Conservation (phyloP, 2,329 filamentous ascomycete genomes). For the Botrytis hyacinthi region DNA sequence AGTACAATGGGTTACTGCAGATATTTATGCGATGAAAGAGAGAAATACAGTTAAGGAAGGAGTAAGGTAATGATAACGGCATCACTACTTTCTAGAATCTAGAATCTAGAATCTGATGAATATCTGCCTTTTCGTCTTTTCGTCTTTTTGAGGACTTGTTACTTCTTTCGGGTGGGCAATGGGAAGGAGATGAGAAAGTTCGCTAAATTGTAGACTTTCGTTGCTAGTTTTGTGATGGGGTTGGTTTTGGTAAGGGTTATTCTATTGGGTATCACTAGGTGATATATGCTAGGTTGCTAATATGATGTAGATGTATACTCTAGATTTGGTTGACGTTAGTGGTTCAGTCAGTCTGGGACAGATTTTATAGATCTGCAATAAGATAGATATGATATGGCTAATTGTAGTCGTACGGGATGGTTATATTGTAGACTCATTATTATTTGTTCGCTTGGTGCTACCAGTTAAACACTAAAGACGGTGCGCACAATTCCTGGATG, state of each 20-base stretch:
- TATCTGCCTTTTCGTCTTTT: background rate
- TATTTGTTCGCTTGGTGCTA: background rate
- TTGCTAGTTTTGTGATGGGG: background rate
- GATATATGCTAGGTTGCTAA: no score
- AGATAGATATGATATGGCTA: background rate
- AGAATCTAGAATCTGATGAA: background rate
- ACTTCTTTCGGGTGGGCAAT: background rate
- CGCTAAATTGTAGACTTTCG: background rate
- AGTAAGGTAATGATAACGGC: background rate
- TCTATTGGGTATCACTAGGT: no score
- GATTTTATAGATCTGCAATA: no score
- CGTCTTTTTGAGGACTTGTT: background rate
- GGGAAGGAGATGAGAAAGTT: background rate
- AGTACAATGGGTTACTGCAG: no score
- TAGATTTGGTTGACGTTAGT: no score
- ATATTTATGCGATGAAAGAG: background rate
- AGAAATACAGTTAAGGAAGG: background rate
- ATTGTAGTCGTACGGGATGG: background rate
- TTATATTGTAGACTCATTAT: background rate
- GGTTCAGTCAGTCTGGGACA: no score
- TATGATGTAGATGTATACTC: no score
- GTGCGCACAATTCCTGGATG: no score
- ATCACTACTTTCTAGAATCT: background rate
- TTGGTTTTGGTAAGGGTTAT: no score
- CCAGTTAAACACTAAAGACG: no score